Percentiles rank a stretch among this genome's conserved stretches.
phyloP scores from a whole-genome alignment of 2,329 filamentous ascomycete species.

The Sordariomycetes sp. region DNA sequence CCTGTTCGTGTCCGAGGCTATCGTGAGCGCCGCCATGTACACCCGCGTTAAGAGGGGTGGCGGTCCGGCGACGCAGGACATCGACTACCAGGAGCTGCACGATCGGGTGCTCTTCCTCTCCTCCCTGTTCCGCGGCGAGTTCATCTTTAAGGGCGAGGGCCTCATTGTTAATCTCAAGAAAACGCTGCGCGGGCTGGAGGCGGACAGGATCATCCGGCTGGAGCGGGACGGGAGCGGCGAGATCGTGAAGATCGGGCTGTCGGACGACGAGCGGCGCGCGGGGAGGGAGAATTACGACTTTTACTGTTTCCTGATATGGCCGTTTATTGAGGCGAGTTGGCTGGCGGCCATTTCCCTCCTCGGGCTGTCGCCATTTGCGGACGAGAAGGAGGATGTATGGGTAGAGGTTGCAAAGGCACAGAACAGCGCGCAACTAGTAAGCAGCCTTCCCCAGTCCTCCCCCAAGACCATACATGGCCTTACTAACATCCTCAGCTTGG shows the following conservation, averaged over 20 bases:
- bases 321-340: constrained; percentile 93
- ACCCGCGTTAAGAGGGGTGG: constrained; percentile 83
- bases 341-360: constrained; percentile 80
- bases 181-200: constrained; percentile 67
- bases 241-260: constrained; percentile 62
- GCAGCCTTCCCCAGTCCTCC: constrained; percentile 14
- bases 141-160: constrained; percentile 89
- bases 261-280: constrained; percentile 60
- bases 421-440: constrained; percentile 68
- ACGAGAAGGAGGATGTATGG: constrained; percentile 53
- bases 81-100: constrained; percentile 61
- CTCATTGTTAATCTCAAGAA: constrained; percentile 69
- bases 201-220: constrained; percentile 65
- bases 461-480: not conserved
- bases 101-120: constrained; percentile 84
- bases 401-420: constrained; percentile 69
- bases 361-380: constrained; percentile 66
- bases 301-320: constrained; percentile 98
- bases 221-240: constrained; percentile 43
- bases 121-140: constrained; percentile 88
- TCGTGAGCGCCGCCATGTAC: constrained; percentile 87
- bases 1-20: constrained; percentile 85
- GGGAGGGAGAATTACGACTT: constrained; percentile 96
- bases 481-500: constrained; percentile 50
- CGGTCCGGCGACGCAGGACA: constrained; percentile 70